Percentiles rank a stretch among this genome's conserved stretches.
phyloP scores from a whole-genome alignment of 805 yeast genomes.

The Debaryomyces prosopidis region DNA sequence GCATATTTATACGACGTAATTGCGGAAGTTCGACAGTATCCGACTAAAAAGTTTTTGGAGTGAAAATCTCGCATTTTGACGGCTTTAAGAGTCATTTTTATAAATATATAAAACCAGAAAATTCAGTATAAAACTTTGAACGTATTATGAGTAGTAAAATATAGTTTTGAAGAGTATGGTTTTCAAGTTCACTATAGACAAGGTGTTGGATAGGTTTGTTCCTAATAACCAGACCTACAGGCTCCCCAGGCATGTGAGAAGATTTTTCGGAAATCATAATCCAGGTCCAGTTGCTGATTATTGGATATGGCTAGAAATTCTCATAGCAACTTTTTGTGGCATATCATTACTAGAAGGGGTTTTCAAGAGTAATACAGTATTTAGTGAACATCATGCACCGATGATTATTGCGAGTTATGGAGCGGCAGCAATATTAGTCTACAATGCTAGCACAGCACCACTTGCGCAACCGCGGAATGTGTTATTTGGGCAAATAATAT shows the following conservation, averaged over 20 bases:
- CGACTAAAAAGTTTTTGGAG: too few relatives aligned
- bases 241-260: constrained; percentile 33
- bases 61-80: too few relatives aligned
- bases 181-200: constrained; percentile 41
- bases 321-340: constrained; percentile 49
- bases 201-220: constrained; percentile 24
- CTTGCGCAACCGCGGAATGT: constrained; percentile 66
- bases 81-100: too few relatives aligned
- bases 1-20: not conserved
- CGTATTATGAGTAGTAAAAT: too few relatives aligned
- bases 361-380: constrained; percentile 40
- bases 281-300: constrained; percentile 35
- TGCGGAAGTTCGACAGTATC: too few relatives aligned
- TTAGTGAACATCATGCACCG: constrained; percentile 45
- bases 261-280: constrained; percentile 42
- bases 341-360: constrained; percentile 47
- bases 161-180: constrained; percentile 19
- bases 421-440: constrained; percentile 61
- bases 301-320: constrained; percentile 46
- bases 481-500: constrained; percentile 54
- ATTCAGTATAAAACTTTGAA: too few relatives aligned
- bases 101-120: too few relatives aligned
- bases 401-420: constrained; percentile 57
- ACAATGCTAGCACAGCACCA: constrained; percentile 56
- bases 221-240: constrained; percentile 25